These are phyloP conservation scores for Carex scoparia DNA, from an alignment of 176 grass and related monocot species.

Conservation along the genomic window DNA sequence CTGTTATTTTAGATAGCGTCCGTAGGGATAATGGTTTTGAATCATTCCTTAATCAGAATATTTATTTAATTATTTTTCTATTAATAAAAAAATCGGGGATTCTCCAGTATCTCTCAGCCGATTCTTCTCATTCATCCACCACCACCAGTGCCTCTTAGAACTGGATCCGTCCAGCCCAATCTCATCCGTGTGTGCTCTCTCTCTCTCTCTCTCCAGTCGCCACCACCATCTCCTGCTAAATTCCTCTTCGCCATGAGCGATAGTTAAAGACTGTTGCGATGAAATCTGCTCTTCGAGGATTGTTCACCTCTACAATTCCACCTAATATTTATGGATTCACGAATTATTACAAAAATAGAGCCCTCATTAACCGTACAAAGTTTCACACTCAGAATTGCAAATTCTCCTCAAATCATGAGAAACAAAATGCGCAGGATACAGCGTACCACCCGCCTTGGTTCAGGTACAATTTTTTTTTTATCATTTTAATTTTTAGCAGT, in stretches of 20 bases:
- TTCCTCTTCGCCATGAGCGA: background rate
- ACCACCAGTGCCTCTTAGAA: no score
- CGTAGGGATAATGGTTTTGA: no score
- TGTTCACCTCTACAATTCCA: slow-evolving; percentile 1
- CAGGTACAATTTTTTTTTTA: slow-evolving; percentile 28
- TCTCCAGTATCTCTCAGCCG: no score
- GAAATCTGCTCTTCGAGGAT: slow-evolving; percentile 15
- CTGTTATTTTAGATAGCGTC: no score
- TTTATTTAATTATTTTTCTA: no score
- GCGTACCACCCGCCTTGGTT: slow-evolving; percentile 53
- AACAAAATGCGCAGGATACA: slow-evolving; percentile 9
- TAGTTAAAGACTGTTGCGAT: background rate
- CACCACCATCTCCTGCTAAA: background rate
- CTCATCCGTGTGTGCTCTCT: background rate
- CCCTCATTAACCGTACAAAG: background rate
- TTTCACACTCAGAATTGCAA: background rate
- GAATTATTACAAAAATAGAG: background rate
- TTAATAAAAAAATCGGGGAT: no score
- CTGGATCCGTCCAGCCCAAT: background rate
- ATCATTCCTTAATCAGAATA: no score
- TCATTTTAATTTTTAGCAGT: background rate
- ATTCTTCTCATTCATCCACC: no score
- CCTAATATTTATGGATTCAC: background rate
- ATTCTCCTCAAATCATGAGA: background rate
- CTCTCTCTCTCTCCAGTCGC: background rate